Evolutionary conservation across 805 yeast genomes (phyloP).

Genomic region (Saccharomycopsis guyanensis): DNA sequence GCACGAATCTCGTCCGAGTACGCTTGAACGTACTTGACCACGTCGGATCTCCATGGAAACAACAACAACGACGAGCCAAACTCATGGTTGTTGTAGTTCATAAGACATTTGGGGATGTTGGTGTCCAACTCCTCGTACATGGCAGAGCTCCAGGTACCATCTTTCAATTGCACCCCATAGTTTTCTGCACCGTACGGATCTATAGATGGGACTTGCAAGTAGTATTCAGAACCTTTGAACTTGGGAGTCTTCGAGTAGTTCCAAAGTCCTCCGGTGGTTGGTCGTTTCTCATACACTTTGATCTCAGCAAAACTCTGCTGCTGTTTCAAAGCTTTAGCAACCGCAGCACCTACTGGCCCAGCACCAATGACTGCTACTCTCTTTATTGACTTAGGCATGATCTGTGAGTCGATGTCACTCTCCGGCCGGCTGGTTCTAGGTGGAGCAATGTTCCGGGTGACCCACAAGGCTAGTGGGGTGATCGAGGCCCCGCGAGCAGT

Average conservation of each 20-base stretch:
- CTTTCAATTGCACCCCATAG: slow-evolving; percentile 8
- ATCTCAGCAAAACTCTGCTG: slow-evolving; percentile 42
- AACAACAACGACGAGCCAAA: slow-evolving; percentile 39
- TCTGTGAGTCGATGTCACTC: no score
- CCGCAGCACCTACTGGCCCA: slow-evolving; percentile 68
- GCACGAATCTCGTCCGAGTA: slow-evolving; percentile 41
- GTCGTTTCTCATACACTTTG: slow-evolving; percentile 52
- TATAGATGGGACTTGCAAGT: slow-evolving; percentile 27
- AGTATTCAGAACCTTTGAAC: not conserved
- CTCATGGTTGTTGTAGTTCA: slow-evolving; percentile 54
- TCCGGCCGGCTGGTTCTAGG: no score
- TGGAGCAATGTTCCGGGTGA: no score
- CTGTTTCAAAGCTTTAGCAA: slow-evolving; percentile 52
- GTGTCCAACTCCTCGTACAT: slow-evolving; percentile 64
- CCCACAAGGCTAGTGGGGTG: no score
- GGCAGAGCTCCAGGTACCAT: slow-evolving; percentile 41
- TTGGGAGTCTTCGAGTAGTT: slow-evolving; percentile 36
- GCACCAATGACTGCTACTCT: slow-evolving; percentile 66
- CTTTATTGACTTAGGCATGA: slow-evolving; percentile 21
- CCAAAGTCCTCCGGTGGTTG: slow-evolving; percentile 77
- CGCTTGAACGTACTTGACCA: slow-evolving; percentile 49
- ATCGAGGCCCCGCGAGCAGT: no score
- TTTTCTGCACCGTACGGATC: slow-evolving; percentile 28
- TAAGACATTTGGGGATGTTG: slow-evolving; percentile 54
- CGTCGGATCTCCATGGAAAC: slow-evolving; percentile 57